Base-by-base conservation (phyloP, 768 basidiomycete species). In the Fomitopsis pulvina region DNA sequence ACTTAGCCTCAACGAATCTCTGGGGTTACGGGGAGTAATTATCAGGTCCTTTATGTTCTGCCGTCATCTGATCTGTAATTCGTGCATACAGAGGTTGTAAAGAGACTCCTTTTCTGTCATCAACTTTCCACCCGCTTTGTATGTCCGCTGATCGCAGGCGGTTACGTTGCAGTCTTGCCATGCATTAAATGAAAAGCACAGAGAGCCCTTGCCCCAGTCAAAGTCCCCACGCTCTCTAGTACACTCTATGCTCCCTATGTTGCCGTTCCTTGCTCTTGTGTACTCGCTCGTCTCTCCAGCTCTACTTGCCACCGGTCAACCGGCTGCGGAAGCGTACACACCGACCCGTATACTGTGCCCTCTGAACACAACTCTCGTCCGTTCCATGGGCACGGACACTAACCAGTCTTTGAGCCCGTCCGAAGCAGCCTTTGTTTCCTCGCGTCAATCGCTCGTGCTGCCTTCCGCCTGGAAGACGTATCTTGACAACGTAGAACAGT, bases 381-480 rank as follows among this genome's bases (percentile, higher is more conserved):
- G 62, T 27, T 22, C 48, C 2, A 51, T 52, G 3, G 58, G 57
- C 2, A 44, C 50, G 8, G 45, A 32, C 28, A 26, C 28, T 14
- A 29, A 46, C 10, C 51, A 52, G n/a, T 47, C 41, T n/a, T 68
- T 78, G 22, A 66, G 67, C 46, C 4, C 57, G 0, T 55, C 57
- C 1, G 77, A 78, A 51, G 16, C 56, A 1, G 46, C 52, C 4
- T 78, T 77, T 55, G 50, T 76, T 40, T 41, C 61, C 12, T 53
- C 60, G 4, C 67, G 73, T 4, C 60, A 60, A 20, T 51, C 66
- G 0, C 47, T 67, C 9, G 68, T 73, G 29, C 59, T 74, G 5
- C 71, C 73, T 0, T 49, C 57, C 0, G 69, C 74, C 0, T 78
- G 70, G 70, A 57, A 60, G 41, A 28, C 53, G 1, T 77, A 76